These are phyloP conservation scores for Podaxis sp. DNA, from an alignment of 768 basidiomycete species.

Conservation along the genomic window DNA sequence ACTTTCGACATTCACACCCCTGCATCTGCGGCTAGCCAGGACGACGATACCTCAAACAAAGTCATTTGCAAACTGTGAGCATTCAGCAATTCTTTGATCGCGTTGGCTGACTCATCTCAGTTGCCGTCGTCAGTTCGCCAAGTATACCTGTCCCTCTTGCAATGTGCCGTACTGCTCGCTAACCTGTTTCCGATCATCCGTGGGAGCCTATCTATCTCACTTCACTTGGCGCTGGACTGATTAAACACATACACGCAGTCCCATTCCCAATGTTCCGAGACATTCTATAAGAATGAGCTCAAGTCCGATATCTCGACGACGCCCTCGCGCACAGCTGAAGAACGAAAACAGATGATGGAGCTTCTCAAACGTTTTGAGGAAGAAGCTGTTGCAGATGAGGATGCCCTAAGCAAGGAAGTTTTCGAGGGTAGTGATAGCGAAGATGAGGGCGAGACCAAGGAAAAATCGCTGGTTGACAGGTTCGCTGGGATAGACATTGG, in stretches of 20 bases:
- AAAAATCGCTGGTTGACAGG: constrained; percentile 43
- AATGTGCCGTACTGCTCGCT: constrained; percentile 81
- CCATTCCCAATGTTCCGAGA: constrained; percentile 77
- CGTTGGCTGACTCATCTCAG: constrained; percentile 32
- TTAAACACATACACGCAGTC: constrained; percentile 29
- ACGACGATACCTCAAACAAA: constrained; percentile 11
- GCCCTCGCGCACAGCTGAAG: constrained; percentile 53
- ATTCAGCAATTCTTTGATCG: neutral
- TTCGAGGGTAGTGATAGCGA: constrained; percentile 27
- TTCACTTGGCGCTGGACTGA: neutral
- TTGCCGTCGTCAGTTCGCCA: constrained; percentile 72
- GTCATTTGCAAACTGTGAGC: constrained; percentile 18
- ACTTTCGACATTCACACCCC: constrained; percentile 10
- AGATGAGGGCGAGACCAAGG: constrained; percentile 37
- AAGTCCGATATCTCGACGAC: constrained; percentile 57
- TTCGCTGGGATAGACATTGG: constrained; percentile 63
- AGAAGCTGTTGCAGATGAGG: constrained; percentile 37
- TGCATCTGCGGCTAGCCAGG: constrained; percentile 3
- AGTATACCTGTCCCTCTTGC: constrained; percentile 81
- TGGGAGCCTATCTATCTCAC: constrained; percentile 27
- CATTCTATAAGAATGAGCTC: constrained; percentile 76
- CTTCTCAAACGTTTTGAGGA: constrained; percentile 74
- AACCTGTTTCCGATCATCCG: constrained; percentile 73
- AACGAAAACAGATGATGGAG: constrained; percentile 65
- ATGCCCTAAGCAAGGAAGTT: constrained; percentile 7